Evolutionary conservation across 768 basidiomycete species (phyloP).

Genomic region (Phlebiopsis flavidoalba): DNA sequence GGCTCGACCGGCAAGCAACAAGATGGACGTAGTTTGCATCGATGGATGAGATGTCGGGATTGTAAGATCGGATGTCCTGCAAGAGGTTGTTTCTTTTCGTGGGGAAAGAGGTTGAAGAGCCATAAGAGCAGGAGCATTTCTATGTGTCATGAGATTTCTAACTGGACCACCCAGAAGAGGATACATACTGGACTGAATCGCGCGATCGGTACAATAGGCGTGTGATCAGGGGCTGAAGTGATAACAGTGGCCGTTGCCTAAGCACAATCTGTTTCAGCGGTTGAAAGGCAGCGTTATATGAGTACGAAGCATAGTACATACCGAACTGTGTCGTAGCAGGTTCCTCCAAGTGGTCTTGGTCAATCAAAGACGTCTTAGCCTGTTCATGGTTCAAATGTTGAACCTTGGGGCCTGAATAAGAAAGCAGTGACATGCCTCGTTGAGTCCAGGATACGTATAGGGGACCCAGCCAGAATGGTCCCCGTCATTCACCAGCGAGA

Average conservation of each 20-base stretch:
- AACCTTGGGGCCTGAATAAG: neutral
- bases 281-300: no score
- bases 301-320: no score
- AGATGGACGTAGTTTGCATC: conserved; percentile 88
- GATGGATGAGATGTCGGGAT: conserved; percentile 54
- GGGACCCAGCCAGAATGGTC: no score
- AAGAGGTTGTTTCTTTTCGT: conserved; percentile 69
- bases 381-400: conserved; percentile 1
- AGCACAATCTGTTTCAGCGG: neutral
- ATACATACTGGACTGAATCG: neutral
- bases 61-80: conserved; percentile 45
- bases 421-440: neutral
- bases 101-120: conserved; percentile 69
- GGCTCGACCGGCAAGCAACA: conserved; percentile 52
- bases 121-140: conserved; percentile 74
- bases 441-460: neutral
- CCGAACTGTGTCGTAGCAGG: no score
- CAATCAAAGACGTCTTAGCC: neutral
- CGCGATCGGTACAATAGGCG: neutral
- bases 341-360: neutral
- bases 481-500: no score
- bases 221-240: neutral
- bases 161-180: no score
- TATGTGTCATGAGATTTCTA: neutral
- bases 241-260: neutral